These are phyloP conservation scores for Viola pubescens DNA, from an alignment of 441 rosid species.

Conservation along the genomic window DNA sequence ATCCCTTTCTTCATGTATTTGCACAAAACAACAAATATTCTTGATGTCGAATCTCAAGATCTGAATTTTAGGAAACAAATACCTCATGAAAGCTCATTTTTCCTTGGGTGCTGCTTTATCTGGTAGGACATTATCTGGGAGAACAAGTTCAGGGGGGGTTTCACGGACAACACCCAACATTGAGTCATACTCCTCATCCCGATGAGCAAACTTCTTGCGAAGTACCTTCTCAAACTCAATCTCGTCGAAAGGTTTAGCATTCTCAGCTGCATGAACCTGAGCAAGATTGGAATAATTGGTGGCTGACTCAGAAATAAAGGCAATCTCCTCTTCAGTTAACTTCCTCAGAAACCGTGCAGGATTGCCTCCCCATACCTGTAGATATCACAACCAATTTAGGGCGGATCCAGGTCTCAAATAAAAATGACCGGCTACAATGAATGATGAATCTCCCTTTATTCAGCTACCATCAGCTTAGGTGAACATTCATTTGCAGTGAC, in stretches of 20 bases:
- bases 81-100: constrained; percentile 35
- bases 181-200: constrained; percentile 80
- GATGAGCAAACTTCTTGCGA: constrained; percentile 59
- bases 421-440: too few species aligned
- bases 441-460: too few species aligned
- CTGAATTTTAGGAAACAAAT: constrained; percentile 17
- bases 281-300: constrained; percentile 78
- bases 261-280: constrained; percentile 80
- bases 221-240: constrained; percentile 88
- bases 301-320: constrained; percentile 69
- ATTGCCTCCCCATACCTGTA: constrained; percentile 97
- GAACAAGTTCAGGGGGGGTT: constrained; percentile 69
- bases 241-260: constrained; percentile 66
- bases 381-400: background rate
- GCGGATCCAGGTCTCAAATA: too few species aligned
- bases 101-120: constrained; percentile 49
- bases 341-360: constrained; percentile 89
- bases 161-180: constrained; percentile 80
- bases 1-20: constrained; percentile 31
- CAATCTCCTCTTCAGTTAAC: constrained; percentile 61
- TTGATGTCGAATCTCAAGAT: constrained; percentile 24
- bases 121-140: constrained; percentile 51
- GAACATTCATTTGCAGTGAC: too few species aligned
- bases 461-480: too few species aligned
- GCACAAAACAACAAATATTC: constrained; percentile 26